Conservation (phyloP, 805 yeast genomes). For the Candida silvicultrix region DNA sequence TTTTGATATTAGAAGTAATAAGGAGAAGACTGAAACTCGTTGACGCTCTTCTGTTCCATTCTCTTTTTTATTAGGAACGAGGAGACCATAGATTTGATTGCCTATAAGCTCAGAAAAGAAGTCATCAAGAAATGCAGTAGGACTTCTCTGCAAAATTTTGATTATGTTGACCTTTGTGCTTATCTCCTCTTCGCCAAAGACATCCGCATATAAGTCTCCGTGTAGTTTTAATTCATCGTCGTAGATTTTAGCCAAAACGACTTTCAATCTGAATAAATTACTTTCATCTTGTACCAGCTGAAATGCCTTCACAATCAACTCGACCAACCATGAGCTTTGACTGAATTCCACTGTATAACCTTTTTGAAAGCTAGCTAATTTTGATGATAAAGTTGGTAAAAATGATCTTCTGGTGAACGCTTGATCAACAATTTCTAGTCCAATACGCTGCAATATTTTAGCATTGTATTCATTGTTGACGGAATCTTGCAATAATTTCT, state of each 20-base stretch:
- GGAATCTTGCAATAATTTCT: slow-evolving; percentile 33
- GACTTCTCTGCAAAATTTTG: slow-evolving; percentile 35
- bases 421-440: slow-evolving; percentile 37
- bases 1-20: slow-evolving; percentile 41
- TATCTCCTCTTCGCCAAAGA: slow-evolving; percentile 56
- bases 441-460: slow-evolving; percentile 23
- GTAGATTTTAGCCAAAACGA: slow-evolving; percentile 44
- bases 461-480: slow-evolving; percentile 23
- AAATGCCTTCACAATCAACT: slow-evolving; percentile 38
- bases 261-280: slow-evolving; percentile 55
- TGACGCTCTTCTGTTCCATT: slow-evolving; percentile 68
- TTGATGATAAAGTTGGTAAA: slow-evolving; percentile 49
- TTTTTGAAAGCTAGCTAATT: slow-evolving; percentile 39
- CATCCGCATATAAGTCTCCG: slow-evolving; percentile 35
- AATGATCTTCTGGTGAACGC: slow-evolving; percentile 62
- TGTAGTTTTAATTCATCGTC: slow-evolving; percentile 36
- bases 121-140: slow-evolving; percentile 15
- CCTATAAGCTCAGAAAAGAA: slow-evolving; percentile 19
- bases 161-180: slow-evolving; percentile 45
- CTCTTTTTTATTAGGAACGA: slow-evolving; percentile 44
- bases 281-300: slow-evolving; percentile 47
- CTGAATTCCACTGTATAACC: slow-evolving; percentile 29
- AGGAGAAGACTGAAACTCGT: slow-evolving; percentile 50
- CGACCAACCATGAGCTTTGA: slow-evolving; percentile 42
- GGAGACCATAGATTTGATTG: slow-evolving; percentile 34